These are phyloP conservation scores for Entomortierella lignicola DNA, from an alignment of 192 early-diverging fungal species.

Conservation along the genomic window DNA sequence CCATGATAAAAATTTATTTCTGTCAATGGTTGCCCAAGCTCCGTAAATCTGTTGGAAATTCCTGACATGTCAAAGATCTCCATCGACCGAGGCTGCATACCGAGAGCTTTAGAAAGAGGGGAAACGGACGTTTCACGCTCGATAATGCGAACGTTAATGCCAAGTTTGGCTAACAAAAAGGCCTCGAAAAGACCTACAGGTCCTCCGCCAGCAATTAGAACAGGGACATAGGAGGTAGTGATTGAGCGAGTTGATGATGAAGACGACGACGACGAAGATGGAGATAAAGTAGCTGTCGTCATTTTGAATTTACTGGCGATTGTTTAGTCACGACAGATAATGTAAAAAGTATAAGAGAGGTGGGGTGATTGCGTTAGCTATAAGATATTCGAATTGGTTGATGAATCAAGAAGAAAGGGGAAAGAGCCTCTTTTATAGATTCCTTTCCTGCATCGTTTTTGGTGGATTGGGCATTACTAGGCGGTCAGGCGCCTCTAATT, in stretches of 20 bases:
- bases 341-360: no score
- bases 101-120: constrained; percentile 21
- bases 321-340: no score
- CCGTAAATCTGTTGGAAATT: constrained; percentile 19
- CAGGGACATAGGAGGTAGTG: constrained; percentile 9
- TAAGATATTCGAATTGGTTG: no score
- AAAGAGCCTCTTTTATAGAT: no score
- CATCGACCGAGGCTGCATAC: constrained; percentile 33
- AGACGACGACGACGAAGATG: neutral
- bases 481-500: no score
- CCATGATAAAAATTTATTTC: constrained; percentile 14
- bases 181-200: constrained; percentile 49
- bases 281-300: neutral
- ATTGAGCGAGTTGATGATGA: neutral
- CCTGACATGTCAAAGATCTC: constrained; percentile 37
- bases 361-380: no score
- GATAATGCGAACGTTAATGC: constrained; percentile 32
- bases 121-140: constrained; percentile 29
- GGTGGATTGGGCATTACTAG: no score
- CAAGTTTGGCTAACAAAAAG: constrained; percentile 29
- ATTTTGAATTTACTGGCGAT: neutral
- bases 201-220: constrained; percentile 46
- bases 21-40: neutral
- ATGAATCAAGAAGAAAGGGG: no score
- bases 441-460: no score